Evolutionary conservation across 441 rosid species (phyloP), one percentile per base, ranked within the genome.

Genomic region (Populus hybrid): DNA sequence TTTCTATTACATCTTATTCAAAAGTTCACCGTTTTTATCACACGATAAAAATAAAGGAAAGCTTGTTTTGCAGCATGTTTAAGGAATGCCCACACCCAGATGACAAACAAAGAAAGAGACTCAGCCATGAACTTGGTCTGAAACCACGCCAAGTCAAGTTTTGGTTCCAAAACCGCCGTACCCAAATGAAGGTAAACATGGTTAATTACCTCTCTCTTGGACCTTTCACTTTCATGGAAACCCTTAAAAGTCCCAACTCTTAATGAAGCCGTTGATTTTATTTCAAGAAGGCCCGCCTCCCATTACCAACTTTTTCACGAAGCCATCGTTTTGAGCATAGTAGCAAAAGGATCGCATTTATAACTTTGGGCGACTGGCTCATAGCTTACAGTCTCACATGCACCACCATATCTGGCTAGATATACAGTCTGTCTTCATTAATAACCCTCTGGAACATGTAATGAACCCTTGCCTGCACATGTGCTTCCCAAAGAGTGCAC

Each of bases 131-230:
- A 3, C 94, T 95, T 30, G 96, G 97, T 24, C 91, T 95, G 35
- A 92, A 91, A 81, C 97, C 99, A 53, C 92, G 98, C 59, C 98
- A 95, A 85, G 98, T 95, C 82, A 95, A 95, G 90, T 95, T 95
- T 80, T 93, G 98, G 99, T 95, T 93, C 85, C 99, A 95, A 85
- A 95, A 93, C 82, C 91, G 96, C 18, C 97, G 99, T 57, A 95
- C 99, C 75, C 99, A 95, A 79, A 85, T 91, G 92, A 95, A 95
- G 98, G 99, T 95, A 42, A 68, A 9, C 70, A 75, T 34, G 9
- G 3, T 35, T 53, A 77, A 35, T 19, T 34, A 9, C 40, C 50
- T 40, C 12, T 65, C 19, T 24, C 30, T 23, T 6, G 7, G 8
- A 63, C 0, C 69, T 69, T 70, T 36, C 69, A n/a, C 72, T 64